Percentiles rank a stretch among this genome's conserved stretches.
Conservation (phyloP, 1,139 yeast species). For the Petasospora rhodanensis region DNA sequence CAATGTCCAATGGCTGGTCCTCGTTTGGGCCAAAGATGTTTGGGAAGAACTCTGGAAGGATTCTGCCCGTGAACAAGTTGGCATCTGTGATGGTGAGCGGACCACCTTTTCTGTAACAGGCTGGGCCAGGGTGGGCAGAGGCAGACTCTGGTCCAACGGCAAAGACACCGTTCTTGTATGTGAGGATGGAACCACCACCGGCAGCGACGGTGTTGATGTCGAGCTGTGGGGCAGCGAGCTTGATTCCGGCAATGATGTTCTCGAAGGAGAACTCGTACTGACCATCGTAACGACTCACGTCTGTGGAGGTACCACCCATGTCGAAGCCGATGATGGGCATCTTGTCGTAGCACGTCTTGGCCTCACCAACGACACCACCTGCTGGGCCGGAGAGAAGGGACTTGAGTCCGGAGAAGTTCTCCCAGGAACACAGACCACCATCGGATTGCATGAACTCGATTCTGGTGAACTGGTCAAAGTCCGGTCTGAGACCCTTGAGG, state of each 20-base stretch:
- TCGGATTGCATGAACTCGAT: slow-evolving; percentile 57
- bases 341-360: slow-evolving; percentile 45
- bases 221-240: slow-evolving; percentile 53
- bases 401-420: slow-evolving; percentile 44
- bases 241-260: slow-evolving; percentile 51
- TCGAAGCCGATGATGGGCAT: slow-evolving; percentile 52
- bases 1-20: slow-evolving; percentile 43
- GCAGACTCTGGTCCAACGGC: slow-evolving; percentile 59
- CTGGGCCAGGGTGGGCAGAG: slow-evolving; percentile 58
- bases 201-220: slow-evolving; percentile 59
- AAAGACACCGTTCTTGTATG: slow-evolving; percentile 49
- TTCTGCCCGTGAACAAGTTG: slow-evolving; percentile 45
- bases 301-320: slow-evolving; percentile 63
- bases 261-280: slow-evolving; percentile 50
- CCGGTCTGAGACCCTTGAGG: slow-evolving; percentile 47
- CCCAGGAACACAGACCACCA: slow-evolving; percentile 46
- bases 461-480: slow-evolving; percentile 44
- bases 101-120: slow-evolving; percentile 54
- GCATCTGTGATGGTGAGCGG: slow-evolving; percentile 59
- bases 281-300: slow-evolving; percentile 46
- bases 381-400: slow-evolving; percentile 59
- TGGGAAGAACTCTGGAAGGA: slow-evolving; percentile 51
- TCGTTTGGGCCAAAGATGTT: slow-evolving; percentile 53
- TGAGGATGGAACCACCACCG: slow-evolving; percentile 53
- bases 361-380: slow-evolving; percentile 57